These are phyloP conservation scores for Apophysomyces ossiformis DNA, from an alignment of 371 early-diverging fungal genomes.

Conservation along the genomic window DNA sequence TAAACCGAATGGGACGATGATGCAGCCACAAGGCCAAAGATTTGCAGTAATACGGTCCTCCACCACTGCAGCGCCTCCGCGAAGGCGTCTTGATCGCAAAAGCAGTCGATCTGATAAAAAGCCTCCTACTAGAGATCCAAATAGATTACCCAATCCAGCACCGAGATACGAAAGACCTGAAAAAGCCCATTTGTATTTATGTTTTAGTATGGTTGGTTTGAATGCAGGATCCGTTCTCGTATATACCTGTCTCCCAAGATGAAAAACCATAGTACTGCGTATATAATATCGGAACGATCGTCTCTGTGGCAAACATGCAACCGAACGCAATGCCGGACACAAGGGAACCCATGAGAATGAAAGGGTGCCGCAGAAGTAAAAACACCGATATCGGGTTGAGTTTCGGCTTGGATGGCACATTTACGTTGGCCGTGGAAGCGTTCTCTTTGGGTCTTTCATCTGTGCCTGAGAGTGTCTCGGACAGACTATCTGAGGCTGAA, in stretches of 20 bases:
- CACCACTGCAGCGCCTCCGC: conserved; percentile 25
- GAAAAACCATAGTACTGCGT: conserved; percentile 36
- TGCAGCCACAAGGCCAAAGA: conserved; percentile 40
- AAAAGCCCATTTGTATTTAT: not conserved
- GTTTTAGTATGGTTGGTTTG: too few relatives aligned
- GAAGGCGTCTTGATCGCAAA: conserved; percentile 23
- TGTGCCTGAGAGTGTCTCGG: not conserved
- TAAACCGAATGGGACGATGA: conserved; percentile 48
- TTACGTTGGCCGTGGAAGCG: not conserved
- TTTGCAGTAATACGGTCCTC: conserved; percentile 35
- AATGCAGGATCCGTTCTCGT: too few relatives aligned
- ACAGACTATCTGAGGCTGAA: not conserved
- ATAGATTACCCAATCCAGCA: conserved; percentile 50
- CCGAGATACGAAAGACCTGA: conserved; percentile 44
- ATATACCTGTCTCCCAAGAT: conserved; percentile 42
- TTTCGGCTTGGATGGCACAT: not conserved
- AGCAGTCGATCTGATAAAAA: conserved; percentile 28
- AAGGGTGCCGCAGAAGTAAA: conserved; percentile 49
- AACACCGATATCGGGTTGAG: conserved; percentile 38
- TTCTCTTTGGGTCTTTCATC: not conserved
- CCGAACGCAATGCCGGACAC: conserved; percentile 58
- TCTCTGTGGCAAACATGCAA: conserved; percentile 51
- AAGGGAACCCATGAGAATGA: conserved; percentile 48
- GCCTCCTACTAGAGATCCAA: conserved; percentile 39
- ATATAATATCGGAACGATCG: conserved; percentile 42